Evolutionary conservation across 176 grass and related monocot species (phyloP), one percentile per base, ranked within the genome.

Genomic region (Ensete glaucum): DNA sequence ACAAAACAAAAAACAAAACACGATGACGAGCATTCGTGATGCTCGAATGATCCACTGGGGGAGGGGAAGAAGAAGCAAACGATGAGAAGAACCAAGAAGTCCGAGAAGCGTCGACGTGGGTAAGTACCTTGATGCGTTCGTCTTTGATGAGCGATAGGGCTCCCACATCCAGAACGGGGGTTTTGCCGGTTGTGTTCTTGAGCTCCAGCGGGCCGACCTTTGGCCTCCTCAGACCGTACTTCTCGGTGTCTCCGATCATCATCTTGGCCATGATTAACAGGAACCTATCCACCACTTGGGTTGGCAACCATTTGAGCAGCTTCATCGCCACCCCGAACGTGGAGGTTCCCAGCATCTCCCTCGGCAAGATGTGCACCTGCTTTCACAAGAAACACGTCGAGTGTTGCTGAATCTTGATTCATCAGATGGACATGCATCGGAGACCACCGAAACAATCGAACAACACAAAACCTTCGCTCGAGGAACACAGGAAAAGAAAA

Each of bases 151-250:
- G 83, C 50, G 90, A 81, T 70, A 89, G 87, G 76, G 90, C 84
- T 82, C 95, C 95, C 63, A 91, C 86, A 78, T 99, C 95, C 2
- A 99, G 81, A 50, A 99, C 95, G 73, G 95, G 95, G 81, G 84
- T 91, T 87, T 94, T 99, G 53, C 95, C 90, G 62, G 88, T 91
- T 66, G 85, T 48, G 68, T 75, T 76, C 80, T 99, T 99, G 74
- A 87, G 82, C 84, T 99, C 95, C 75, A 99, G 58, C 17, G 95
- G 95, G 29, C 95, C 95, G 69, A 89, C 16, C 21, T 99, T 94
- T 60, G 95, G 95, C 78, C 95, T 85, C 73, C 62, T 85, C 8
- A 99, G 84, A 58, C 95, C 90, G 81, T 89, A 87, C 74, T 81
- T 91, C 52, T 85, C 90, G 0, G 95, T 91, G 64, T 89, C 78